Percentiles rank a stretch among this genome's conserved stretches.
These are phyloP conservation scores for Fusarium brevicatenulatum DNA, from an alignment of 2,329 filamentous ascomycete genomes.

Conservation along the genomic window DNA sequence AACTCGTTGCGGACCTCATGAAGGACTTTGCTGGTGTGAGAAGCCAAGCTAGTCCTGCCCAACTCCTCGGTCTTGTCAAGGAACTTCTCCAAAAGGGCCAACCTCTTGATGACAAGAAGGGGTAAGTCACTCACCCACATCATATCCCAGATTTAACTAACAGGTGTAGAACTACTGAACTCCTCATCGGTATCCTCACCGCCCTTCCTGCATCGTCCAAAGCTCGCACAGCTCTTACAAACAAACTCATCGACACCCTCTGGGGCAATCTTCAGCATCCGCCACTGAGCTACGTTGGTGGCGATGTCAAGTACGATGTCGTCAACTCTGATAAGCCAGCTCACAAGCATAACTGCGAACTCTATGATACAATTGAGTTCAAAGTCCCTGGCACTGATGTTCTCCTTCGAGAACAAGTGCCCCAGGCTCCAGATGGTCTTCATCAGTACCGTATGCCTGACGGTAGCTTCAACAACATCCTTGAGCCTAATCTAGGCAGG, in stretches of 20 bases:
- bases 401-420: slow-evolving; percentile 50
- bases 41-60: slow-evolving; percentile 41
- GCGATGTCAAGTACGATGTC: slow-evolving; percentile 53
- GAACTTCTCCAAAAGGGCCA: slow-evolving; percentile 55
- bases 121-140: slow-evolving; percentile 38
- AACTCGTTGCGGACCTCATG: slow-evolving; percentile 48
- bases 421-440: slow-evolving; percentile 50
- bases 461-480: slow-evolving; percentile 64
- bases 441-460: slow-evolving; percentile 52
- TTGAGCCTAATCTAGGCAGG: slow-evolving; percentile 70
- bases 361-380: slow-evolving; percentile 52
- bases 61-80: slow-evolving; percentile 49
- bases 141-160: slow-evolving; percentile 13
- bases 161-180: slow-evolving; percentile 50
- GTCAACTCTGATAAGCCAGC: slow-evolving; percentile 45
- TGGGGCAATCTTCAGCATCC: slow-evolving; percentile 67
- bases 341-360: slow-evolving; percentile 48
- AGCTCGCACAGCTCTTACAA: slow-evolving; percentile 54
- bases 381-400: slow-evolving; percentile 52
- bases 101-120: slow-evolving; percentile 67
- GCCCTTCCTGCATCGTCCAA: slow-evolving; percentile 50
- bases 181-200: slow-evolving; percentile 54
- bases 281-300: slow-evolving; percentile 57
- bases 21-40: slow-evolving; percentile 46
- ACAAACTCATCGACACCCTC: slow-evolving; percentile 61